phyloP scores from a whole-genome alignment of 257 asterid genomes.

The Fraxinus pennsylvanica region DNA sequence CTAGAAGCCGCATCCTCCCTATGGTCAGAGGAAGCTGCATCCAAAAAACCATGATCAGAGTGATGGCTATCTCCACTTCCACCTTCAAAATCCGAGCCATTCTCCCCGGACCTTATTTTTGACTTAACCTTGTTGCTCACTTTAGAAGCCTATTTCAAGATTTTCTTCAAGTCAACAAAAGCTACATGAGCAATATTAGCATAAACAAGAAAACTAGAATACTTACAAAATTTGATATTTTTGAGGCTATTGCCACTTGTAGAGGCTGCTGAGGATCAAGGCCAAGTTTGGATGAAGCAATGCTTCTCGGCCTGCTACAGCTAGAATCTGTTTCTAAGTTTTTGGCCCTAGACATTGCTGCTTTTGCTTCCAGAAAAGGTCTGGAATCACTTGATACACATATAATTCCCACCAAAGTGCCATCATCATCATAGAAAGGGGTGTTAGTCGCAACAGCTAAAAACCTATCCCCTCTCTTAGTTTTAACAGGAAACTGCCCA shows the following conservation, averaged over 20 bases:
- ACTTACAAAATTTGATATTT: conserved; percentile 79
- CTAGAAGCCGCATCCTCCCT: conserved; percentile 86
- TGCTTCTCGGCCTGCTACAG: conserved; percentile 44
- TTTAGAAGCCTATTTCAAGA: conserved; percentile 65
- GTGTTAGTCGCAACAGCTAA: conserved; percentile 63
- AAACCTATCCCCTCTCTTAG: conserved; percentile 63
- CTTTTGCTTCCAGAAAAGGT: conserved; percentile 56
- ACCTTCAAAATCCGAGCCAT: conserved; percentile 56
- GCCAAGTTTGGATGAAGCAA: conserved; percentile 61
- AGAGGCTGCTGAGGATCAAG: conserved; percentile 85
- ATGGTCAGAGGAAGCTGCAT: conserved; percentile 44
- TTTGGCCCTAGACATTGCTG: conserved; percentile 32
- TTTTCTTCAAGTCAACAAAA: conserved; percentile 36
- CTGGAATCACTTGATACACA: conserved; percentile 63
- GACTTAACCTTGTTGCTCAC: conserved; percentile 85
- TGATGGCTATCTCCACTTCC: conserved; percentile 66
- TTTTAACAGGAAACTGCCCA: conserved; percentile 75
- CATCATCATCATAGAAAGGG: conserved; percentile 82
- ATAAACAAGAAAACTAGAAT: conserved; percentile 8
- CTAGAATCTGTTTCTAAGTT: conserved; percentile 40
- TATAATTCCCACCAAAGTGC: conserved; percentile 63
- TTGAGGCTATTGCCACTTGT: conserved; percentile 80
- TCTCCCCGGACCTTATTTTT: conserved; percentile 64
- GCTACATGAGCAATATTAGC: conserved; percentile 21
- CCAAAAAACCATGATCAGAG: conserved; percentile 57